Evolutionary conservation across 768 basidiomycete species (phyloP), one percentile per base, ranked within the genome.

Genomic region (Cystobasidium ongulense): DNA sequence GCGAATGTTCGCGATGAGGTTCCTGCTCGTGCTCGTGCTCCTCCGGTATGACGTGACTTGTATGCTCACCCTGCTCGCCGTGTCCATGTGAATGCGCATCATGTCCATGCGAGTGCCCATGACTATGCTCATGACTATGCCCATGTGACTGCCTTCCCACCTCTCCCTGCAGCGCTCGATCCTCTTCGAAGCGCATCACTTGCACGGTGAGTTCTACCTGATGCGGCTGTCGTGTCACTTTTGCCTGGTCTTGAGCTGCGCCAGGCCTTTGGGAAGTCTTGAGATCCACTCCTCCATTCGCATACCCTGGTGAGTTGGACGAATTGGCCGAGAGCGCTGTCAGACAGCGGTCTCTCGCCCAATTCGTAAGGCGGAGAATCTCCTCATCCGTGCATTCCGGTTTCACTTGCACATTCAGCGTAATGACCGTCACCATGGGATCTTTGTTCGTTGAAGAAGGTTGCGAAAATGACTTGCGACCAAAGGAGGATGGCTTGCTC

Each of bases 391-490:
- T 84, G 50, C 91, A 78, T 72, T 88, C 87, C 41, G 83, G 80
- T 41, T 83, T 81, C 17, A 95, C 89, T 78, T 91, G 91, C 53
- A 91, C 81, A 79, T 91, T 88, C 29, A 94, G 83, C 35, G 92
- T 90, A 35, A 91, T 87, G 17, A 95, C 79, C 85, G 73, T 91
- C 43, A 75, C 64, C 63, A 65, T 46, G 61, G 43, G 71, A 64
- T 75, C 53, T 53, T 70, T 72, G 17, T 21, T 72, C 29, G n/a
- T 63, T 5, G 52, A 67, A 1, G 72, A 68, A 39, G 61, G 72
- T 35, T 76, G 67, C 63, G 78, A 62, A 23, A 61, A 43, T 53
- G 72, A 64, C 25, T 59, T 65, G n/a, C 62, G 62, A 15, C 63
- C 63, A 15, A 61, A 66, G 5, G 74, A 50, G 17, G 75, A 72